phyloP scores from a whole-genome alignment of 345 rosid species.

The Atalantia buxifolia region DNA sequence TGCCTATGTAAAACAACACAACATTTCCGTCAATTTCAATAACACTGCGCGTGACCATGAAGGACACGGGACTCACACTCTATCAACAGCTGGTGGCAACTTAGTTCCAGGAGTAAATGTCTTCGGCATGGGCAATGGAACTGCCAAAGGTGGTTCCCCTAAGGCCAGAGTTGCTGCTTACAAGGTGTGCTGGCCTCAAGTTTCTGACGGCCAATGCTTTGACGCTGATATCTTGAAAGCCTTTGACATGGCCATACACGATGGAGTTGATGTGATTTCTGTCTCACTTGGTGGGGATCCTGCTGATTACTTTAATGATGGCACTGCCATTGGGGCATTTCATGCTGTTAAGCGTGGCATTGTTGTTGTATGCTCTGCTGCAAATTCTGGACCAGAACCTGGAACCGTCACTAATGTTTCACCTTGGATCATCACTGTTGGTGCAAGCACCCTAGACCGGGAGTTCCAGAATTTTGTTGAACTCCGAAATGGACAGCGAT shows the following conservation, averaged over 20 bases:
- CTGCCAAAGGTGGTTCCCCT: constrained; percentile 58
- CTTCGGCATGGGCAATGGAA: constrained; percentile 30
- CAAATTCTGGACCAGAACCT: constrained; percentile 44
- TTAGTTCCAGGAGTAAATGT: constrained; percentile 35
- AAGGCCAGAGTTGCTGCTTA: constrained; percentile 54
- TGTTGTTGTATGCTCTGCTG: constrained; percentile 46
- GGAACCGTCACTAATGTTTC: constrained; percentile 42
- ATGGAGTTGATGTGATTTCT: constrained; percentile 54
- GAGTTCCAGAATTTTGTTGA: constrained; percentile 36
- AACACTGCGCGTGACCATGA: constrained; percentile 28
- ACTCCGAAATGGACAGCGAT: constrained; percentile 34
- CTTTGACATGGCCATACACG: constrained; percentile 51
- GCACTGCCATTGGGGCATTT: constrained; percentile 43
- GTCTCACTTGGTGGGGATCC: constrained; percentile 43
- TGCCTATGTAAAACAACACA: not conserved
- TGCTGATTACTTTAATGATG: constrained; percentile 25
- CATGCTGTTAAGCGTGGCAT: constrained; percentile 49
- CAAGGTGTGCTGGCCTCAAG: constrained; percentile 50
- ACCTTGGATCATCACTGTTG: constrained; percentile 65
- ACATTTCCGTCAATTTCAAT: not conserved
- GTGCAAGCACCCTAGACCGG: constrained; percentile 56
- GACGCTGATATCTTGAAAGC: constrained; percentile 44
- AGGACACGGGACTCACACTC: constrained; percentile 62
- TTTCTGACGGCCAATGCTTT: constrained; percentile 27
- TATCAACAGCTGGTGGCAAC: constrained; percentile 45